Conservation (phyloP, 768 basidiomycete genomes). For the Agaricus subrufescens region DNA sequence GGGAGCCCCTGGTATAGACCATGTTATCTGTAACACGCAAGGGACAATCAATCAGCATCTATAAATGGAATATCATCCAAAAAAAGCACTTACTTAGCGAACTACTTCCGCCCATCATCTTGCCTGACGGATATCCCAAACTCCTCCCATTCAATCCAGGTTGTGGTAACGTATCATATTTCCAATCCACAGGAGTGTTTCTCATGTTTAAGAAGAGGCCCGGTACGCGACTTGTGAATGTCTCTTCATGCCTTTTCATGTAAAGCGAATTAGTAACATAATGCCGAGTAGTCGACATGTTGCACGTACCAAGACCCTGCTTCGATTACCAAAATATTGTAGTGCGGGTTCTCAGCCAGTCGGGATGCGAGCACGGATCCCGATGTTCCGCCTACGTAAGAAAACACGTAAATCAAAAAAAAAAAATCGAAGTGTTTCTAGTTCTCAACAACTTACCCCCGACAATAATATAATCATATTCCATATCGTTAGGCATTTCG, state of each 20-base stretch:
- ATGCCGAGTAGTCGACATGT: neutral
- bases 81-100: neutral
- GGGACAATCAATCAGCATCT: too few species aligned
- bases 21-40: too few species aligned
- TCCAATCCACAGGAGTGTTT: conserved; percentile 14
- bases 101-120: conserved; percentile 11
- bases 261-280: neutral
- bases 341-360: conserved; percentile 5
- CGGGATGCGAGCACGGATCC: too few species aligned
- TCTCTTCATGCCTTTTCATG: neutral
- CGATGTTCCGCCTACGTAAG: too few species aligned
- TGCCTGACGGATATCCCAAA: conserved; percentile 1
- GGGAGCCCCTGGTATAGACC: conserved; percentile 15
- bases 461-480: too few species aligned
- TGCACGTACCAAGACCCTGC: conserved; percentile 3
- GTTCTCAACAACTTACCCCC: too few species aligned
- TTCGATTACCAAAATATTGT: conserved; percentile 10
- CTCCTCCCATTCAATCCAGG: conserved; percentile 8
- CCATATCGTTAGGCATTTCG: too few species aligned
- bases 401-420: too few species aligned
- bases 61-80: too few species aligned
- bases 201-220: neutral
- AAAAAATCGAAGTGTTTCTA: too few species aligned
- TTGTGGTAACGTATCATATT: conserved; percentile 11
- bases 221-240: neutral